A percentile compares a stretch with the other conserved stretches of the same genome.
phyloP scores from a whole-genome alignment of 352 stramenopile genomes.

The Globisporangium alternatum region DNA sequence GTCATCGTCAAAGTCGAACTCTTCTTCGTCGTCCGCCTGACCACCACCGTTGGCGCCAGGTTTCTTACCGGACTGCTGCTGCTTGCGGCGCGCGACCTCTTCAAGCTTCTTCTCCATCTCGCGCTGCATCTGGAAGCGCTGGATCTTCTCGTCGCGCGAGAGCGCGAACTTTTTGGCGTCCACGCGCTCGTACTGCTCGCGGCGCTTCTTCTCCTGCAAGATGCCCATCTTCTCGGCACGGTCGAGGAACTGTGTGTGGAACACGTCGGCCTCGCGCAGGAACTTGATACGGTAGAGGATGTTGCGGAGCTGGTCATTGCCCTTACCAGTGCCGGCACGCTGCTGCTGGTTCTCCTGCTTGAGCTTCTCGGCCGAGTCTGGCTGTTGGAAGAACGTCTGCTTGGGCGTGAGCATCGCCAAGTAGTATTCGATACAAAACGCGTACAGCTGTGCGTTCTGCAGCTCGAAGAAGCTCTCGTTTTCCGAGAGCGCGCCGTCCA shows the following conservation, averaged over 20 bases:
- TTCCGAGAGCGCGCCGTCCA: conserved; percentile 58
- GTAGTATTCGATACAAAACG: conserved; percentile 80
- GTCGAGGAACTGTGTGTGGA: conserved; percentile 78
- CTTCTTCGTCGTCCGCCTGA: conserved; percentile 25
- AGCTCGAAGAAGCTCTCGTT: conserved; percentile 84
- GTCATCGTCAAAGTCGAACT: conserved; percentile 52
- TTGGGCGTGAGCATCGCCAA: conserved; percentile 74
- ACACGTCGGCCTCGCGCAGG: conserved; percentile 68
- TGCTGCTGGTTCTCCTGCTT: conserved; percentile 16
- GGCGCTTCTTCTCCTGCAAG: conserved; percentile 64
- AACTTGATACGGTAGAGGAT: conserved; percentile 61
- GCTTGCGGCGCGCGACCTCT: conserved; percentile 45
- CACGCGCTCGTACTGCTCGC: conserved; percentile 75
- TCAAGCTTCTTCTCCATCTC: conserved; percentile 72
- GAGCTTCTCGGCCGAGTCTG: conserved; percentile 18
- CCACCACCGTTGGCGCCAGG: conserved; percentile 12
- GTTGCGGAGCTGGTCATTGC: conserved; percentile 56
- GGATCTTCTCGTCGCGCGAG: conserved; percentile 76
- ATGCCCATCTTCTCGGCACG: conserved; percentile 56
- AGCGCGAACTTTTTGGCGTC: conserved; percentile 65
- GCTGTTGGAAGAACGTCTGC: conserved; percentile 63
- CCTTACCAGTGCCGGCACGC: conserved; percentile 14
- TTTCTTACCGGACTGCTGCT: conserved; percentile 25
- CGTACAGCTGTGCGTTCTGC: conserved; percentile 78
- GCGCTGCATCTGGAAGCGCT: conserved; percentile 74